A percentile compares a stretch with the other conserved stretches of the same genome.
phyloP scores from a whole-genome alignment of 2,329 filamentous ascomycete genomes.

The Leptosphaerulina australis region DNA sequence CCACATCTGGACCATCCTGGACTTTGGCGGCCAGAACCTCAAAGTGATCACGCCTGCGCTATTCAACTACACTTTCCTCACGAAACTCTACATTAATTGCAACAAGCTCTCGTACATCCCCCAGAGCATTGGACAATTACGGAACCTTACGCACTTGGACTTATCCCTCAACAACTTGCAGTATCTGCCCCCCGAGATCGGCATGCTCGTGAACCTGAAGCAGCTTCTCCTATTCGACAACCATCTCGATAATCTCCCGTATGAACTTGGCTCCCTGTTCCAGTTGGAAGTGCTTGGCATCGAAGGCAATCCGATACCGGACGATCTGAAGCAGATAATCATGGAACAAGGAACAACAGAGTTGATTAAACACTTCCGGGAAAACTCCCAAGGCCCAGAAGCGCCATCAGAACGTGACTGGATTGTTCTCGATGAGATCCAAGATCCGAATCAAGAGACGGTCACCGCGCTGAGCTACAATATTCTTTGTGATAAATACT shows the following conservation, averaged over 20 bases:
- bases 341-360: conserved; percentile 87
- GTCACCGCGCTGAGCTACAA: conserved; percentile 94
- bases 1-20: conserved; percentile 90
- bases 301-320: conserved; percentile 85
- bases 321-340: conserved; percentile 77
- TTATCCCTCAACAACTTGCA: conserved; percentile 85
- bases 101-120: conserved; percentile 88
- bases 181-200: conserved; percentile 85
- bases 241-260: conserved; percentile 78
- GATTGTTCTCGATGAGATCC: conserved; percentile 71
- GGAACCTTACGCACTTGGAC: conserved; percentile 82
- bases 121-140: conserved; percentile 77
- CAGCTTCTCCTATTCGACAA: conserved; percentile 90
- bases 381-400: conserved; percentile 79
- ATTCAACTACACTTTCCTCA: conserved; percentile 86
- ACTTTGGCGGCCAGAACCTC: conserved; percentile 94
- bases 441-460: conserved; percentile 62
- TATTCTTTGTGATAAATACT: conserved; percentile 91
- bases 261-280: conserved; percentile 86
- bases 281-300: conserved; percentile 88
- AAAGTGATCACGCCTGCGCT: conserved; percentile 79
- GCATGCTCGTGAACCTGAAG: conserved; percentile 94
- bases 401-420: conserved; percentile 78
- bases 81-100: conserved; percentile 89
- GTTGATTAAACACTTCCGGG: conserved; percentile 80